phyloP scores from a whole-genome alignment of 352 stramenopile species.

The Blastocystis sp. region DNA sequence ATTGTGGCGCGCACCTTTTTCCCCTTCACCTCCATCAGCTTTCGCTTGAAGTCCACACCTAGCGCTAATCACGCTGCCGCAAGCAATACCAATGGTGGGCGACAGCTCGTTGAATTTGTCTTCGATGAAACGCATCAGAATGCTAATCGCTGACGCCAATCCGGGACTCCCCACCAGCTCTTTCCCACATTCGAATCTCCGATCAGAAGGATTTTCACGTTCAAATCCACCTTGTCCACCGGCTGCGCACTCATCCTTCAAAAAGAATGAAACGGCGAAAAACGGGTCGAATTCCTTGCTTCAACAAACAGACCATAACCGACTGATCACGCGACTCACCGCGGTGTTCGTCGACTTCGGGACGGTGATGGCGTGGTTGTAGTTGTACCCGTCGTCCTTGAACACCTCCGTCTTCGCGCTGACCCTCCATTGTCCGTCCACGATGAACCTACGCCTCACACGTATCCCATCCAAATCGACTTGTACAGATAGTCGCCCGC shows the following conservation, averaged over 20 bases:
- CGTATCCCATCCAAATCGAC: not conserved
- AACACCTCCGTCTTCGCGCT: not conserved
- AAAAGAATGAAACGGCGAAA: not conserved
- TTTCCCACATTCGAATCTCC: constrained; percentile 86
- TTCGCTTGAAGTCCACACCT: constrained; percentile 87
- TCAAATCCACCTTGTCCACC: constrained; percentile 75
- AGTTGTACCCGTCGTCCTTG: constrained; percentile 12
- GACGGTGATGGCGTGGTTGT: constrained; percentile 53
- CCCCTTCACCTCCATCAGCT: constrained; percentile 83
- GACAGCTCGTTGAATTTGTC: constrained; percentile 84
- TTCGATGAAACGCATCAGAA: constrained; percentile 85
- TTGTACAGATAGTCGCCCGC: constrained; percentile 44
- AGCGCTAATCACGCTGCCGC: constrained; percentile 63
- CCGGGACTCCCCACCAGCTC: constrained; percentile 78
- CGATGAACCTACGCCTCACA: constrained; percentile 44
- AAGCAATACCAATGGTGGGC: constrained; percentile 77
- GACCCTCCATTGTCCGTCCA: constrained; percentile 53
- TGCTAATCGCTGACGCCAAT: constrained; percentile 73
- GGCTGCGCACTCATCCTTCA: constrained; percentile 61
- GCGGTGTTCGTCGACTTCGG: constrained; percentile 36
- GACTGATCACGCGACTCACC: not conserved
- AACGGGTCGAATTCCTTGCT: not conserved
- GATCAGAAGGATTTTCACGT: constrained; percentile 87
- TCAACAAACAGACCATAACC: constrained; percentile 33
- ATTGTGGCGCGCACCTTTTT: constrained; percentile 87